These are phyloP conservation scores for Paracoccidioides lutzii DNA, from an alignment of 2,329 filamentous ascomycete species.

Conservation along the genomic window DNA sequence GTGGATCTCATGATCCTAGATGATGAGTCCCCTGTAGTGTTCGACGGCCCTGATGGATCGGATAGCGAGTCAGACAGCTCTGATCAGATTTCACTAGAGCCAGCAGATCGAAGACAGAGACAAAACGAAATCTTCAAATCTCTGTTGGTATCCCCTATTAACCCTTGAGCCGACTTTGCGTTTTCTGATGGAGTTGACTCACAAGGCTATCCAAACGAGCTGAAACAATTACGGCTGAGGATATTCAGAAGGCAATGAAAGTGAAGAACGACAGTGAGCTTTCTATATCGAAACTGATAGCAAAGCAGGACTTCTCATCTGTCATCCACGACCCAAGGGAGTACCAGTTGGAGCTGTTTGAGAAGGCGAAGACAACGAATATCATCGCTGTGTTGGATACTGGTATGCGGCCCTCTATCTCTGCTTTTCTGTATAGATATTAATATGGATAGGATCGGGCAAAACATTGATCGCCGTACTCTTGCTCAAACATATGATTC, in stretches of 20 bases:
- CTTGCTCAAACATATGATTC: conserved; percentile 61
- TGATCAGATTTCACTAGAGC: conserved; percentile 16
- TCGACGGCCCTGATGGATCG: conserved; percentile 1
- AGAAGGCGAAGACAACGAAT: conserved; percentile 71
- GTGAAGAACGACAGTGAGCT: conserved; percentile 34
- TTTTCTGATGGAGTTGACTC: conserved; percentile 1
- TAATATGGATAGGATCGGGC: conserved; percentile 51
- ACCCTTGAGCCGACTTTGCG: neutral
- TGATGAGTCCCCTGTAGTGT: neutral
- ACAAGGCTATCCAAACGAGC: conserved; percentile 30
- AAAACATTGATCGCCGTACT: conserved; percentile 94
- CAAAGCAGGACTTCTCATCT: conserved; percentile 37
- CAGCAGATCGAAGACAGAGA: conserved; percentile 35
- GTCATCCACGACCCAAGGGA: conserved; percentile 71
- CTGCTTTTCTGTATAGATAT: conserved; percentile 8
- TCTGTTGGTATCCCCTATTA: conserved; percentile 22
- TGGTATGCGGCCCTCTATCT: conserved; percentile 33
- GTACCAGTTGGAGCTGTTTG: conserved; percentile 86
- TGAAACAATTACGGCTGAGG: conserved; percentile 29
- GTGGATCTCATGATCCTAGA: neutral
- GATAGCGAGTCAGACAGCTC: conserved; percentile 9
- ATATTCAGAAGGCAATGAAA: conserved; percentile 24
- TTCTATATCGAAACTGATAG: conserved; percentile 42
- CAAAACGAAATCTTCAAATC: conserved; percentile 41
- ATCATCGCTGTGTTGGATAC: conserved; percentile 89